A percentile compares a stretch with the other conserved stretches of the same genome.
These are phyloP conservation scores for Talaromyces thailandensis DNA, from an alignment of 495 filamentous ascomycete species.

Conservation along the genomic window DNA sequence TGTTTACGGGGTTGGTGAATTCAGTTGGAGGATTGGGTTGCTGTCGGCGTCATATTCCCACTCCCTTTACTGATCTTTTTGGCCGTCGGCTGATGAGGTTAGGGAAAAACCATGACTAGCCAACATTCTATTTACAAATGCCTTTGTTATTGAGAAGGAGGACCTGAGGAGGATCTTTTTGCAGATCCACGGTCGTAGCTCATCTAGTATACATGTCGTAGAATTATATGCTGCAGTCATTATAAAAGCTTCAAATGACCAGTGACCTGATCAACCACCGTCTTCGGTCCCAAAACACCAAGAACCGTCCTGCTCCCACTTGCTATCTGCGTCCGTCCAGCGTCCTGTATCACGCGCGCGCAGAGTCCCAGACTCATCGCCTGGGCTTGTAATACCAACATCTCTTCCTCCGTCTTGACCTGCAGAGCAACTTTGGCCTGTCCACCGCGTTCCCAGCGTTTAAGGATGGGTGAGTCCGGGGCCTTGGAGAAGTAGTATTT, in stretches of 20 bases:
- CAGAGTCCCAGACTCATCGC: slow-evolving; percentile 79
- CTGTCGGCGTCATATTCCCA: slow-evolving; percentile 80
- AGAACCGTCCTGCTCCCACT: slow-evolving; percentile 83
- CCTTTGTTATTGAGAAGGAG: neutral
- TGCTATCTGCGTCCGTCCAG: slow-evolving; percentile 96
- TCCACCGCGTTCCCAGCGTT: slow-evolving; percentile 73
- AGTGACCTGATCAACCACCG: slow-evolving; percentile 77
- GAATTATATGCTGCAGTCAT: slow-evolving; percentile 3
- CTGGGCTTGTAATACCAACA: slow-evolving; percentile 65
- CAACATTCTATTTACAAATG: slow-evolving; percentile 45
- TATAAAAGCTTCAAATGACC: slow-evolving; percentile 81
- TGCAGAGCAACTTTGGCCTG: slow-evolving; percentile 92
- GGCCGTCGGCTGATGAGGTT: slow-evolving; percentile 76
- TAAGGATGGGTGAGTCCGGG: slow-evolving; percentile 54
- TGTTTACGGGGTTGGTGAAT: slow-evolving; percentile 42
- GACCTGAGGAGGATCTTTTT: too few species aligned
- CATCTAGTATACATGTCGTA: neutral
- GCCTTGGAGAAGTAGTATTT: slow-evolving; percentile 60
- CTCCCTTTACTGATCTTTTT: slow-evolving; percentile 56
- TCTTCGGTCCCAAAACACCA: slow-evolving; percentile 83
- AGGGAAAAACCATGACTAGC: slow-evolving; percentile 75
- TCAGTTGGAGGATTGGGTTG: slow-evolving; percentile 50
- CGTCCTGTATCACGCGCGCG: slow-evolving; percentile 83
- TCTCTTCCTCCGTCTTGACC: slow-evolving; percentile 70
- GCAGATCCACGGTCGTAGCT: neutral